Conservation (phyloP, 2,329 filamentous ascomycete genomes). For the Teratosphaeriaceae sp. region DNA sequence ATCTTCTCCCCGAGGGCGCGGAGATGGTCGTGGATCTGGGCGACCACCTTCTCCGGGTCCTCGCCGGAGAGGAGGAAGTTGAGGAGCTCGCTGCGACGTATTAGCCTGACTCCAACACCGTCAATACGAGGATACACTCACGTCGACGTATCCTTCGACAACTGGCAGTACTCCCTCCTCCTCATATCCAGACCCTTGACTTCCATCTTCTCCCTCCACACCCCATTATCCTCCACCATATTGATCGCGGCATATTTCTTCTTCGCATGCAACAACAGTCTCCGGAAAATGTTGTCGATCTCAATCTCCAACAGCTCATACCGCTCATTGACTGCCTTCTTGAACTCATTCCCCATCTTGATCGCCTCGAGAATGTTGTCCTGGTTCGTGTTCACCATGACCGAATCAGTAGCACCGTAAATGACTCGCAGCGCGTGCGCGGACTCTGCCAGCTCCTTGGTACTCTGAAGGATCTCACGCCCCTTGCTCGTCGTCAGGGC, state of each 20-base stretch:
- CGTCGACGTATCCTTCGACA: slow-evolving; percentile 90
- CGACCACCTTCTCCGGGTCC: slow-evolving; percentile 79
- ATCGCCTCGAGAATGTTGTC: slow-evolving; percentile 87
- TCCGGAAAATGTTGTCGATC: slow-evolving; percentile 94
- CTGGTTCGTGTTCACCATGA: slow-evolving; percentile 99
- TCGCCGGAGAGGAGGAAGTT: slow-evolving; percentile 92
- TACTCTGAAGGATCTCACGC: slow-evolving; percentile 92
- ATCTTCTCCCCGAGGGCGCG: slow-evolving; percentile 79
- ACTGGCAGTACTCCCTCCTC: slow-evolving; percentile 88
- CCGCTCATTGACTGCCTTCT: slow-evolving; percentile 85
- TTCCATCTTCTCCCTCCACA: slow-evolving; percentile 89
- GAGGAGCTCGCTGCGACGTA: slow-evolving; percentile 57
- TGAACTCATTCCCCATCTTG: slow-evolving; percentile 91
- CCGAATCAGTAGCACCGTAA: slow-evolving; percentile 97
- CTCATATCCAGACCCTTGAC: slow-evolving; percentile 99
- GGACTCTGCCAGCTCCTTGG: slow-evolving; percentile 89
- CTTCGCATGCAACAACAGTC: slow-evolving; percentile 90
- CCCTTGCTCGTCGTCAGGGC: slow-evolving; percentile 97
- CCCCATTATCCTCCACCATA: slow-evolving; percentile 71
- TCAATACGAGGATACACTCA: slow-evolving; percentile 25
- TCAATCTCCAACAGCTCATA: slow-evolving; percentile 94
- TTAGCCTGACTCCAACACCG: too few relatives aligned
- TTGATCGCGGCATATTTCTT: slow-evolving; percentile 99
- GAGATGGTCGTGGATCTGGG: slow-evolving; percentile 89
- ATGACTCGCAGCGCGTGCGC: slow-evolving; percentile 83